Evolutionary conservation across 768 basidiomycete species (phyloP), one percentile per base, ranked within the genome.

Genomic region (Mycena indigotica): DNA sequence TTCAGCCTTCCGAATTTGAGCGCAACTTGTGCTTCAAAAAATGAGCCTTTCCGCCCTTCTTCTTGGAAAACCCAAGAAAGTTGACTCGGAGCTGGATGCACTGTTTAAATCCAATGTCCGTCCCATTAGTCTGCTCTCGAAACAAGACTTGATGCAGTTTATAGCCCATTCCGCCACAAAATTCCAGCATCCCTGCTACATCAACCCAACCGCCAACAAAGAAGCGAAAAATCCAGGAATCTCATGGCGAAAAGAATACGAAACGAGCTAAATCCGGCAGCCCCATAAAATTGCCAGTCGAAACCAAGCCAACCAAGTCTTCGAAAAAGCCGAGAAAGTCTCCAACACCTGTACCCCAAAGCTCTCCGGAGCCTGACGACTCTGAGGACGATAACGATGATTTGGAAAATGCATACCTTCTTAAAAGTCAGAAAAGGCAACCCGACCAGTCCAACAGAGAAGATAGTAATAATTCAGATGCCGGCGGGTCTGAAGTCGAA

Each of bases 1-100:
- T 32, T n/a, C 28, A 50, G 32, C 30, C 45, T 21, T 8, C 35
- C n/a, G n/a, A n/a, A n/a, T n/a, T n/a, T n/a, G n/a, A n/a, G n/a
- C n/a, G n/a, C n/a, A n/a, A n/a, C n/a, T n/a, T n/a, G n/a, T n/a
- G n/a, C n/a, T n/a, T n/a, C n/a, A n/a, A 10, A 40, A 17, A 52
- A 86, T 87, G 84, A 84, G 80, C 66, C 78, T 87, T 23, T 74
- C 84, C 19, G 79, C 83, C 1, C 69, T 87, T 45, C 76, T 88
- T 0, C 69, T 86, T 28, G 69, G 70, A 12, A 76, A 72, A 48
- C 70, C 68, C 5, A 75, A 74, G 49, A 68, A 67, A 5, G 72
- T 86, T 29, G 88, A 90, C 65, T 71, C 71, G 3, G 87, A 87
- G 45, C 76, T 91, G 8, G 86, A 89, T 64, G 76, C 79, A 24